phyloP scores from a whole-genome alignment of 768 basidiomycete genomes.

The Aureoboletus auriporus region DNA sequence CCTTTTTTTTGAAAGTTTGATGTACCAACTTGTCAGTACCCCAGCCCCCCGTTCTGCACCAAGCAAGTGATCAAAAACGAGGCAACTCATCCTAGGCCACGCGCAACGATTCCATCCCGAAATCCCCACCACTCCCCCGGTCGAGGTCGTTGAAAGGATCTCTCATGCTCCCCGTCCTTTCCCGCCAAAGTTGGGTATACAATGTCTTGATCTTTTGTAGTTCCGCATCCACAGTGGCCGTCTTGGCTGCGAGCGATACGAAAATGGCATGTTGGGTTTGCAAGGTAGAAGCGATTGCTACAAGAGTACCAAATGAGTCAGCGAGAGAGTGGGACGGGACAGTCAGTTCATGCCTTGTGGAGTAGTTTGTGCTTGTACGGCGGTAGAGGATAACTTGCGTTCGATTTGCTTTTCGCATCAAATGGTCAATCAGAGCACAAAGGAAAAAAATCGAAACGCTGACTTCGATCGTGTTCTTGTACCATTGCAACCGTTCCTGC shows the following conservation, averaged over 20 bases:
- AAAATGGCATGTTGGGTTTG: slow-evolving; percentile 79
- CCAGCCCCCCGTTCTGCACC: too few relatives aligned
- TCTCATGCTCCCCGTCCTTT: slow-evolving; percentile 75
- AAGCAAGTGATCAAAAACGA: too few relatives aligned
- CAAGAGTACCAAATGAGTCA: neutral
- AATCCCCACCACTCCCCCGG: slow-evolving; percentile 38
- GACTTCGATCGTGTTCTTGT: slow-evolving; percentile 78
- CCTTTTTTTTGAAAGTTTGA: too few relatives aligned
- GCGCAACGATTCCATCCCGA: slow-evolving; percentile 37
- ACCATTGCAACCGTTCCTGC: slow-evolving; percentile 69
- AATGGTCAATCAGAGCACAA: neutral
- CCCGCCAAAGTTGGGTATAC: slow-evolving; percentile 76
- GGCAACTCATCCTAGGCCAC: neutral
- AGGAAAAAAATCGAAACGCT: slow-evolving; percentile 5
- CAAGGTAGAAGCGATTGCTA: slow-evolving; percentile 66
- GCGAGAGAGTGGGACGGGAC: slow-evolving; percentile 3
- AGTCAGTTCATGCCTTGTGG: slow-evolving; percentile 56
- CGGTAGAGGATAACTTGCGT: slow-evolving; percentile 68
- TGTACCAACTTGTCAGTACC: too few relatives aligned
- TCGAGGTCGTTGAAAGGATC: slow-evolving; percentile 69
- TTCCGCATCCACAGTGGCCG: slow-evolving; percentile 68
- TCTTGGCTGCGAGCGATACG: slow-evolving; percentile 71
- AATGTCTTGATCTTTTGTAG: slow-evolving; percentile 71
- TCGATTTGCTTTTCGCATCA: slow-evolving; percentile 51
- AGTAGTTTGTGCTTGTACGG: slow-evolving; percentile 58